A percentile compares a stretch with the other conserved stretches of the same genome.
Evolutionary conservation across 1,139 yeast species (phyloP).

Genomic region (Sugiyamaella paludigena): DNA sequence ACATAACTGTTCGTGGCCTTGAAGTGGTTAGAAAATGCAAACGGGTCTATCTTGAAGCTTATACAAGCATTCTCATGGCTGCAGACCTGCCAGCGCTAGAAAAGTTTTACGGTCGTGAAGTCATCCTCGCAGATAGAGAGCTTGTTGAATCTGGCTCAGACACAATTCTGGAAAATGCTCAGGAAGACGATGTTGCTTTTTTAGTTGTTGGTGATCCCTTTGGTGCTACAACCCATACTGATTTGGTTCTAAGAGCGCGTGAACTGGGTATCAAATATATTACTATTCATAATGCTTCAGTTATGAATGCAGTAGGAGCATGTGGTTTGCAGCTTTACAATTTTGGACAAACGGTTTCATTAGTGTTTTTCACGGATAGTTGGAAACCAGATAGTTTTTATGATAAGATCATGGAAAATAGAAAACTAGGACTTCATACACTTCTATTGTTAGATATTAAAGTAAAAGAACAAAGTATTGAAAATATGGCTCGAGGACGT

Average conservation of each 20-base stretch:
- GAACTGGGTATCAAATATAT: slow-evolving; percentile 76
- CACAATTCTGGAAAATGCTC: slow-evolving; percentile 71
- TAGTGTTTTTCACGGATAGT: slow-evolving; percentile 89
- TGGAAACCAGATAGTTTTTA: slow-evolving; percentile 98
- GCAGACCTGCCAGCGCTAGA: slow-evolving; percentile 66
- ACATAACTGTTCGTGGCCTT: slow-evolving; percentile 91
- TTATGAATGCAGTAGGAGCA: slow-evolving; percentile 98
- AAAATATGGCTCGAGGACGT: slow-evolving; percentile 91
- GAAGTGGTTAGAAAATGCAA: slow-evolving; percentile 79
- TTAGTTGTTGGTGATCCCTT: slow-evolving; percentile 96
- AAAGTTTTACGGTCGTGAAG: slow-evolving; percentile 78
- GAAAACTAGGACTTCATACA: slow-evolving; percentile 88
- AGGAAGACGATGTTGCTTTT: slow-evolving; percentile 79
- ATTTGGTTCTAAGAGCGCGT: slow-evolving; percentile 84
- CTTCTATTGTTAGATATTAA: slow-evolving; percentile 84
- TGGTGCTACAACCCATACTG: slow-evolving; percentile 98
- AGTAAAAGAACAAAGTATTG: slow-evolving; percentile 94
- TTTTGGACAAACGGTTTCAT: slow-evolving; percentile 93
- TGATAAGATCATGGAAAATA: slow-evolving; percentile 81
- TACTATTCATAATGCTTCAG: slow-evolving; percentile 90
- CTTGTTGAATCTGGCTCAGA: slow-evolving; percentile 89
- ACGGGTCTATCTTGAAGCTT: slow-evolving; percentile 90
- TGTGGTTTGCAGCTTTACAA: slow-evolving; percentile 94
- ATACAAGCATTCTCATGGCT: slow-evolving; percentile 93
- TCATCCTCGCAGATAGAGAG: slow-evolving; percentile 89